These are phyloP conservation scores for Ustilago trichophora DNA, from an alignment of 1,284 basidiomycete genomes.

Conservation along the genomic window DNA sequence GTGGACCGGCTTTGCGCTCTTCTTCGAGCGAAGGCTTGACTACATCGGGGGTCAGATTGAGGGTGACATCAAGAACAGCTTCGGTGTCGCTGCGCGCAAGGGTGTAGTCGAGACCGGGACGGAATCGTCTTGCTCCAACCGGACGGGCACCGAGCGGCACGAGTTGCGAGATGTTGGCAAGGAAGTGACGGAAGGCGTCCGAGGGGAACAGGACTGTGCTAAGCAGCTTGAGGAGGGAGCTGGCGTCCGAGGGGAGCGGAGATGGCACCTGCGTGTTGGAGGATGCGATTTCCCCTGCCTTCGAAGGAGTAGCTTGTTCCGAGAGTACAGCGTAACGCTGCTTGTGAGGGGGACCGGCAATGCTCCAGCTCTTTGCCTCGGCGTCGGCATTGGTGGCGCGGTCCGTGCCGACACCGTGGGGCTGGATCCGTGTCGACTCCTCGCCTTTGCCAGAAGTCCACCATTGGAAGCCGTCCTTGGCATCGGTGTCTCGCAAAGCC, in stretches of 20 bases:
- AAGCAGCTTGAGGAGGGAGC: conserved; percentile 52
- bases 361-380: conserved; percentile 71
- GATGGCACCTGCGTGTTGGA: conserved; percentile 13
- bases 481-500: conserved; percentile 70
- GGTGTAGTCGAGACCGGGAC: conserved; percentile 94
- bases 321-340: conserved; percentile 81
- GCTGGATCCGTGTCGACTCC: conserved; percentile 44
- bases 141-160: conserved; percentile 77
- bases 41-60: conserved; percentile 84
- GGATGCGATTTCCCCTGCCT: conserved; percentile 27
- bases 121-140: conserved; percentile 81
- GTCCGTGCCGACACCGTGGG: conserved; percentile 51
- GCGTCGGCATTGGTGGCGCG: conserved; percentile 17
- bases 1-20: conserved; percentile 51
- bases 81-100: conserved; percentile 87
- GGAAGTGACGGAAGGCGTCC: conserved; percentile 86
- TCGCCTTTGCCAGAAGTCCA: conserved; percentile 48
- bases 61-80: conserved; percentile 80
- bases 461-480: conserved; percentile 70
- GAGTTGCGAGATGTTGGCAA: conserved; percentile 80
- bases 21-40: conserved; percentile 49
- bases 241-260: conserved; percentile 44
- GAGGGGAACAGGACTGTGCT: conserved; percentile 73
- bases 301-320: conserved; percentile 29
- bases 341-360: conserved; percentile 90